Base-by-base conservation (phyloP, 164 flowering plant species). In the Berberis vulgaris region DNA sequence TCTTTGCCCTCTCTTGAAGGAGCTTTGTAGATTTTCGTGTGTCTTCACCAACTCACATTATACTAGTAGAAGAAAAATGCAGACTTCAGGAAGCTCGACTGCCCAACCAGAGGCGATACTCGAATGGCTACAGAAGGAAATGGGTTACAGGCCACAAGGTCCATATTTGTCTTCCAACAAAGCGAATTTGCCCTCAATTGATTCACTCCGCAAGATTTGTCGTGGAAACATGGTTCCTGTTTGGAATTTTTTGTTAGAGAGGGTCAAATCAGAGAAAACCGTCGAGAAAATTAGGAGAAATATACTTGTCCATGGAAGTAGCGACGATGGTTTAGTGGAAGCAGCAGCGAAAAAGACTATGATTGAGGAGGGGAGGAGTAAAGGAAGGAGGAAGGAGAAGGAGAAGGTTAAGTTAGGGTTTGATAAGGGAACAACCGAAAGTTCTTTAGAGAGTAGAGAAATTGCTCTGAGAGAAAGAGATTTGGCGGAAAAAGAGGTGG, bases 241-340 rank as follows among this genome's bases (percentile, higher is more conserved):
- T 40, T 94, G 96, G 96, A 79, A 71, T 67, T 94, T 89, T 69
- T 65, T 94, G 67, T 64, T 94, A 1, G 80, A 76, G 45, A 75
- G 94, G 49, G 94, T 88, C 60, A 91, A 95, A 67, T 95, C 97
- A 65, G 97, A 95, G 88, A 91, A 86, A 72, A 91, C 97, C 1
- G 97, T 86, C 70, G 87, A 86, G 78, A 85, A 72, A 59, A 84
- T 91, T 45, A 77, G 91, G 62, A 65, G 86, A 68, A 95, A 95
- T 64, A 91, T 91, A 6, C 81, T 75, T n/a, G 97, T 91, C 3
- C 97, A 91, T 42, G 96, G 99, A 4, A 81, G 78, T 2, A 70
- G 68, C 12, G 76, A 70, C 4, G 72, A 67, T 40, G 59, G 62
- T 38, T 72, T 26, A 26, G 26, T 7, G 1, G 73, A 41, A 60